Conservation (phyloP, 805 yeast genomes). For the Blastobotrys chiropterorum region DNA sequence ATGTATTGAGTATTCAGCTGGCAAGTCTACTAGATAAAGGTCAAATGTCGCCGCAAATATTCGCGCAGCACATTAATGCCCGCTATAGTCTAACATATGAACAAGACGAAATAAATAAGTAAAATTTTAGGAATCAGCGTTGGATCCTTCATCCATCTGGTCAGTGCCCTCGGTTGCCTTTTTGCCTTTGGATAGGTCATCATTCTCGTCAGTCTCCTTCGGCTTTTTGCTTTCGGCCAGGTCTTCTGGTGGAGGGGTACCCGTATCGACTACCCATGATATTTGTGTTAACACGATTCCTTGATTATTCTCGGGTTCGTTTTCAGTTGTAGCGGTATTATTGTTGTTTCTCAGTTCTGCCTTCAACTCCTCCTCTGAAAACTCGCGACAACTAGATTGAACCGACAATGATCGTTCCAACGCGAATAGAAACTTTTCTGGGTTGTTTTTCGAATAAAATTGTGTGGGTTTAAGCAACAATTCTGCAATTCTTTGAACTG, state of each 20-base stretch:
- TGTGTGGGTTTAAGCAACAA: conserved; percentile 25
- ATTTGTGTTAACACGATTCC: conserved; percentile 21
- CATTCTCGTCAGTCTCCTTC: not conserved
- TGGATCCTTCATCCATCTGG: too few relatives aligned
- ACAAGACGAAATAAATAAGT: too few relatives aligned
- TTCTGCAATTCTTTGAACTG: conserved; percentile 35
- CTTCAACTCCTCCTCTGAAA: conserved; percentile 18
- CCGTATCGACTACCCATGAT: conserved; percentile 23
- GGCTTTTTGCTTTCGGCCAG: not conserved
- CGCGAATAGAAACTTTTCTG: conserved; percentile 27
- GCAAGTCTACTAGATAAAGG: too few relatives aligned
- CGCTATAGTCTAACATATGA: too few relatives aligned
- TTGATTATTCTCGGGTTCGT: conserved; percentile 13
- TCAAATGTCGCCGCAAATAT: too few relatives aligned
- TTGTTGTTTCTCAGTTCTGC: conserved; percentile 14
- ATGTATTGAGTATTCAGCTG: too few relatives aligned
- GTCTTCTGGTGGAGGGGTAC: conserved; percentile 16
- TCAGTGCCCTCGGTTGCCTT: not conserved
- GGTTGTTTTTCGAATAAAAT: conserved; percentile 18
- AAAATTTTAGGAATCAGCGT: too few relatives aligned
- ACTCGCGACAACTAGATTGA: conserved; percentile 19
- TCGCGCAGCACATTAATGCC: too few relatives aligned
- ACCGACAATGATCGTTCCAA: conserved; percentile 23
- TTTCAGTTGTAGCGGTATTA: conserved; percentile 10
- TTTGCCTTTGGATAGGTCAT: not conserved